These are phyloP conservation scores for Leccinum pellstonianum DNA, from an alignment of 768 basidiomycete genomes.

Conservation along the genomic window DNA sequence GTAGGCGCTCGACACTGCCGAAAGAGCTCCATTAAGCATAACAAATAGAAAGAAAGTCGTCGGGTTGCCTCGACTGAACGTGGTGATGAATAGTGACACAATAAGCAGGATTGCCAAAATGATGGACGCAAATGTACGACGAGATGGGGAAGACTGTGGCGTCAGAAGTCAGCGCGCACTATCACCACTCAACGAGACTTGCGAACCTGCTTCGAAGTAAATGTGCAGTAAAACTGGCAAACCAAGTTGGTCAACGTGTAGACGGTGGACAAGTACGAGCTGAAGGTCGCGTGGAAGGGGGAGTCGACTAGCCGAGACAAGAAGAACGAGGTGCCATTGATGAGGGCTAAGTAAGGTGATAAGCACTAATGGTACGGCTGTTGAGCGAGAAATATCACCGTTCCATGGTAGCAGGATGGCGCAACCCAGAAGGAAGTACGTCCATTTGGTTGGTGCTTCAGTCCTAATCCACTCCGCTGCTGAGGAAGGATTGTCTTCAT, in stretches of 20 bases:
- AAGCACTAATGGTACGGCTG: background rate
- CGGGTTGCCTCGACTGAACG: constrained; percentile 53
- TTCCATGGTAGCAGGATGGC: constrained; percentile 88
- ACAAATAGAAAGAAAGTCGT: constrained; percentile 65
- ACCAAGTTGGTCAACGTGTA: constrained; percentile 66
- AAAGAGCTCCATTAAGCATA: constrained; percentile 54
- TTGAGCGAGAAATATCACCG: constrained; percentile 46
- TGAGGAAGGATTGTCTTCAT: constrained; percentile 16
- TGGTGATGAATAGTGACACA: constrained; percentile 64
- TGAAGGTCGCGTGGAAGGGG: constrained; percentile 54
- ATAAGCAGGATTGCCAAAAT: constrained; percentile 53
- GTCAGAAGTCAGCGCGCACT: constrained; percentile 4
- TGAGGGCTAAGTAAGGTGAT: constrained; percentile 56
- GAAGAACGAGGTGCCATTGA: constrained; percentile 85
- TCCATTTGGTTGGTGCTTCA: constrained; percentile 53
- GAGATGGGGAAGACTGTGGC: constrained; percentile 57
- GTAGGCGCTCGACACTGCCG: constrained; percentile 70
- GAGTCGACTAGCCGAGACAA: constrained; percentile 65
- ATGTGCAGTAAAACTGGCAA: constrained; percentile 73
- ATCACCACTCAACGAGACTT: background rate
- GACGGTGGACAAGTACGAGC: constrained; percentile 62
- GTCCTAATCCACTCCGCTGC: constrained; percentile 27
- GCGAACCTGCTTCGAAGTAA: constrained; percentile 64
- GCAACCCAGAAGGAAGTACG: constrained; percentile 73
- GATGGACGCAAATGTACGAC: constrained; percentile 51